A percentile compares a stretch with the other conserved stretches of the same genome.
Conservation (phyloP, 192 early-diverging fungal species). For the Entophlyctis luteolus region DNA sequence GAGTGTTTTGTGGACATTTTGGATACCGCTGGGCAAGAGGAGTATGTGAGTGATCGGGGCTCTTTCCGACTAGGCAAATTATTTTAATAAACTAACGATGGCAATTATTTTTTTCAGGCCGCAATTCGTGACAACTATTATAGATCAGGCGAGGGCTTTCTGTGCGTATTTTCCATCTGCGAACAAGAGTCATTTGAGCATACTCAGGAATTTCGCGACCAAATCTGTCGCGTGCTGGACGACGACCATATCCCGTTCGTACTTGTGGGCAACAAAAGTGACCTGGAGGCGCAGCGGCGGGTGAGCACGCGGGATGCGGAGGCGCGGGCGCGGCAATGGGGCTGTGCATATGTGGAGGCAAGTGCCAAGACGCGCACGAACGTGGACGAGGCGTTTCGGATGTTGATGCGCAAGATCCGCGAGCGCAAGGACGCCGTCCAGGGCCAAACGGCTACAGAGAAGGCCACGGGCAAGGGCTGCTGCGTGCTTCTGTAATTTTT, state of each 20-base stretch:
- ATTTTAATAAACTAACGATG: neutral
- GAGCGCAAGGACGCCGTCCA: conserved; percentile 51
- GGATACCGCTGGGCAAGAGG: conserved; percentile 85
- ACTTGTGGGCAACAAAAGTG: conserved; percentile 84
- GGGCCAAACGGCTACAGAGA: conserved; percentile 22
- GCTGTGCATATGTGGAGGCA: conserved; percentile 82
- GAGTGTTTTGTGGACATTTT: conserved; percentile 88
- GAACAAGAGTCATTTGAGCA: conserved; percentile 77
- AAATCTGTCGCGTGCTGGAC: conserved; percentile 79
- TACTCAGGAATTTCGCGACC: conserved; percentile 79
- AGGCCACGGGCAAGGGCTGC: neutral
- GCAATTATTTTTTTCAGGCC: conserved; percentile 32
- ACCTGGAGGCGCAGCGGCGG: conserved; percentile 73
- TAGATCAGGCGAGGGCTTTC: conserved; percentile 77
- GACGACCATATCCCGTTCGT: conserved; percentile 81
- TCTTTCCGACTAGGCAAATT: neutral
- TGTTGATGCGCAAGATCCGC: conserved; percentile 72
- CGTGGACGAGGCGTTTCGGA: conserved; percentile 72
- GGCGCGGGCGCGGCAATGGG: conserved; percentile 74
- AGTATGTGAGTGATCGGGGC: conserved; percentile 49
- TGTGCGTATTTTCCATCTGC: conserved; percentile 79
- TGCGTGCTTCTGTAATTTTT: conserved; percentile 5
- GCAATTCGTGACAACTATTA: conserved; percentile 87
- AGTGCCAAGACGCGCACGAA: conserved; percentile 86
- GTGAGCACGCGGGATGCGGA: conserved; percentile 76